These are phyloP conservation scores for Agastache rugosa DNA, from an alignment of 257 asterid genomes.

Conservation along the genomic window DNA sequence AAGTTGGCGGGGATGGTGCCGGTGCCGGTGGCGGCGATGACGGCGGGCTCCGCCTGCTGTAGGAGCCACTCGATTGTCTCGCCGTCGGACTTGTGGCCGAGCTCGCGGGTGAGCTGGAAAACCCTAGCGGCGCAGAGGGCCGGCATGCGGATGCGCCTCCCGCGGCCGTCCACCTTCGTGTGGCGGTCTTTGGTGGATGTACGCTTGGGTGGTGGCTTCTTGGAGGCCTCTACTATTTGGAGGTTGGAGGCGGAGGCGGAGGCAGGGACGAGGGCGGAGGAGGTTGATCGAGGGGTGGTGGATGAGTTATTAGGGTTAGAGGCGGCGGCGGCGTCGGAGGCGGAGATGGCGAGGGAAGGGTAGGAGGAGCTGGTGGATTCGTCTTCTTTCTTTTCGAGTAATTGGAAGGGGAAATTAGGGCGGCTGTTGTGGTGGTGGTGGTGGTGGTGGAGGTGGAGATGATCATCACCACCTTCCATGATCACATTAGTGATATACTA, in stretches of 20 bases:
- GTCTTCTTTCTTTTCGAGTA: constrained; percentile 81
- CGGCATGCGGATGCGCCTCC: constrained; percentile 96
- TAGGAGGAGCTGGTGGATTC: constrained; percentile 48
- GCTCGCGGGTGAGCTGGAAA: constrained; percentile 90
- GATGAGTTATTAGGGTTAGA: constrained; percentile 47
- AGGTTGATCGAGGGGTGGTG: constrained; percentile 37
- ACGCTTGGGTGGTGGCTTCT: constrained; percentile 74
- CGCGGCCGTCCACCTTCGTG: constrained; percentile 92
- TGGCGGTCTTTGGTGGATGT: constrained; percentile 92
- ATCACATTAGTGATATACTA: constrained; percentile 53
- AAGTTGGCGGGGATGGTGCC: constrained; percentile 97
- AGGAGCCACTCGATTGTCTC: constrained; percentile 93
- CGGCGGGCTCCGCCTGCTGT: constrained; percentile 96
- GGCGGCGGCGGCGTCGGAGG: constrained; percentile 35
- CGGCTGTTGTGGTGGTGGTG: constrained; percentile 51
- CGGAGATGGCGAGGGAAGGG: constrained; percentile 48
- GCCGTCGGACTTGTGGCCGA: constrained; percentile 95
- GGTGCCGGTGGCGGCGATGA: constrained; percentile 94
- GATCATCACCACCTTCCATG: constrained; percentile 92
- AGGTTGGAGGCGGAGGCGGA: constrained; percentile 44
- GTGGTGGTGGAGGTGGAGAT: constrained; percentile 65
- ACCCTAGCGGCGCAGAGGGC: constrained; percentile 97
- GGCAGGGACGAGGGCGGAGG: constrained; percentile 37
- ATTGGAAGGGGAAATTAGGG: constrained; percentile 81
- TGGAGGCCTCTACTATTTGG: constrained; percentile 60